Evolutionary conservation across 805 yeast species (phyloP), one percentile per base, ranked within the genome.

Genomic region (Torulaspora gathmanii): DNA sequence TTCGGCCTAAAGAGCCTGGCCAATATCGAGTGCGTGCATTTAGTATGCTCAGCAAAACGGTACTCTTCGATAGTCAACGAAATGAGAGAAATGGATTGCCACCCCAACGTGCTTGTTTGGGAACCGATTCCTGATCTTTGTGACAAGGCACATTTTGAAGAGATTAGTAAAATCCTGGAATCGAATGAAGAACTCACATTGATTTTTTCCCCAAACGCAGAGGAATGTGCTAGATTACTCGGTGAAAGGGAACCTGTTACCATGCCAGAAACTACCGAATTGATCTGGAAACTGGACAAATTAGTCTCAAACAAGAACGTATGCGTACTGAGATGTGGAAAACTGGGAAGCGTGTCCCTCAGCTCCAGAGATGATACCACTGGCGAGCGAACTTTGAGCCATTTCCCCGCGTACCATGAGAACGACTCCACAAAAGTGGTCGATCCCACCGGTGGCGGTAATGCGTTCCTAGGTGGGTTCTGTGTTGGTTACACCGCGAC

Each of bases 361-460:
- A 64, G 74, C 1, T 22, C 35, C 17, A 37, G 42, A 15, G 43
- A 47, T 15, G 5, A 8, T 9, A 28, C 13, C 6, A 40, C 41
- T 15, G 47, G 45, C 10, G 17, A 27, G 15, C 39, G 55, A 23
- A 37, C 38, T 4, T 39, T 51, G 5, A 20, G 41, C 11, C 77
- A 85, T 79, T 73, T 79, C 17, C 90, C 93, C 0, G 86, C 96
- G 1, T 91, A 83, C 62, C 95, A 89, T 58, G 62, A 57, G 10
- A 69, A 66, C 16, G 54, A 57, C 3, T 55, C 57, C 3, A 60
- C 57, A 53, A 61, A 63, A 38, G 89, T 89, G 0, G 70, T 85
- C 1, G 98, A 90, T 63, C 95, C 96, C 2, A 90, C 97, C 0
- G 98, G 98, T 0, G 96, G 95, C 13, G 98, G 98, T 0, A 95